Base-by-base conservation (phyloP, 2,329 filamentous ascomycete species). In the Penicillium occitanis region DNA sequence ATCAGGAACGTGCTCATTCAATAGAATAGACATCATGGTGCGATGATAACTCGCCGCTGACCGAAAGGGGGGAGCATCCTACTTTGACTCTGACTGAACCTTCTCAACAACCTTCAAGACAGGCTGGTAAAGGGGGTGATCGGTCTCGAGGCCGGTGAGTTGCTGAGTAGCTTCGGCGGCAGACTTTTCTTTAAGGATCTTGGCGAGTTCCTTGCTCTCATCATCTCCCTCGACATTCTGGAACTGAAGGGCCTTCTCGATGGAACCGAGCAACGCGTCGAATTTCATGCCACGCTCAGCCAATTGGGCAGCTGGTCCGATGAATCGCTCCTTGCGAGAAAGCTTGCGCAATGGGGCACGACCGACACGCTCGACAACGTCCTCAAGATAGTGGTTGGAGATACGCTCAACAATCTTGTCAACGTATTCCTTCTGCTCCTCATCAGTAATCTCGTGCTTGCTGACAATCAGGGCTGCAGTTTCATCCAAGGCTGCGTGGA, bases 291-390 rank as follows among this genome's bases (percentile, higher is more conserved):
- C 92, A 67, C 86, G 84, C 84, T 97, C 92, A 55, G 93, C 93
- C 19, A 99, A 87, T 81, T 96, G 91, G 10, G 91, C 88, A 55
- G 95, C 94, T 5, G 95, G 95, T 55, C 91, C 93, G 72, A 99
- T 89, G 83, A 99, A 97, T 53, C 95, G 93, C 83, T 99, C 95
- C 83, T 96, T 95, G 79, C 93, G 91, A 70, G 90, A 90, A 40
- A 99, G 86, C 85, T 99, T 99, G 77, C 95, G 91, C 68, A 99
- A 84, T 19, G 95, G 95, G 19, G 93, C 94, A 76, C 95, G 93
- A 65, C 94, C 95, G 70, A 99, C 95, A 79, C 95, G 93, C 83
- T 96, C 92, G 42, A 97, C 93, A 13, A 90, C 90, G 79, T 99
- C 94, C 80, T 96, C 92, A 67, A 97, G 86, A 71, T 93, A 89